Percentiles rank a stretch among this genome's conserved stretches.
These are phyloP conservation scores for Fagus sylvatica DNA, from an alignment of 306 rosid genomes.

Conservation along the genomic window DNA sequence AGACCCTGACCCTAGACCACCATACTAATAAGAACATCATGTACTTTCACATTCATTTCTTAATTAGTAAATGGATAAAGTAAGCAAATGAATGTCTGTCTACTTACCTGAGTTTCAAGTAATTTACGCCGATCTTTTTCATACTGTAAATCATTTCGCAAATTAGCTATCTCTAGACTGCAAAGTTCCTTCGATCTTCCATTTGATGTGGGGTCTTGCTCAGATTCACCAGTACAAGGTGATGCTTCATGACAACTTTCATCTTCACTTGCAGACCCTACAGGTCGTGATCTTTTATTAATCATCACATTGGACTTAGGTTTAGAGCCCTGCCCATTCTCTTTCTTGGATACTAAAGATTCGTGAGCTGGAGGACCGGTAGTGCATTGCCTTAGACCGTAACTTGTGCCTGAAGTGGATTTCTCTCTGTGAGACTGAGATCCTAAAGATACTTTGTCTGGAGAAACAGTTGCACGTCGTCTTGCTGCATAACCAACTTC, in stretches of 20 bases:
- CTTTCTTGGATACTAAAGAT: too few relatives aligned
- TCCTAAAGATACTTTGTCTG: not conserved
- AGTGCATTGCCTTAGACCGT: too few relatives aligned
- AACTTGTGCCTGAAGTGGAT: not conserved
- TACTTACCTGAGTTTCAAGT: constrained; percentile 2
- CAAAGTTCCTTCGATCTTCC: not conserved
- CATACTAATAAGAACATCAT: too few relatives aligned
- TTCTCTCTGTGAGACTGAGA: not conserved
- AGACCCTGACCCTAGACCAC: too few relatives aligned
- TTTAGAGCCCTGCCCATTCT: not conserved
- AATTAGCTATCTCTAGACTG: too few relatives aligned
- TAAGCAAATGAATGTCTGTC: not conserved
- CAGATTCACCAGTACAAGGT: not conserved
- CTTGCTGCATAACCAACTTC: constrained; percentile 18
- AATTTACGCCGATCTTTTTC: not conserved
- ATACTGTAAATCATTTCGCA: not conserved
- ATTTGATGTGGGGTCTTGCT: not conserved
- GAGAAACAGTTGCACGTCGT: not conserved
- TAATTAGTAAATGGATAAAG: not conserved
- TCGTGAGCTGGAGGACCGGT: too few relatives aligned
- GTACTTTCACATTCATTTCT: too few relatives aligned
- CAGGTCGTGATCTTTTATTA: not conserved
- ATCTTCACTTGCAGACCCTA: not conserved
- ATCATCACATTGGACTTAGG: not conserved
- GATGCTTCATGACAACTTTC: not conserved